Conservation (phyloP, 2,329 filamentous ascomycete genomes). For the Plenodomus lindquistii region DNA sequence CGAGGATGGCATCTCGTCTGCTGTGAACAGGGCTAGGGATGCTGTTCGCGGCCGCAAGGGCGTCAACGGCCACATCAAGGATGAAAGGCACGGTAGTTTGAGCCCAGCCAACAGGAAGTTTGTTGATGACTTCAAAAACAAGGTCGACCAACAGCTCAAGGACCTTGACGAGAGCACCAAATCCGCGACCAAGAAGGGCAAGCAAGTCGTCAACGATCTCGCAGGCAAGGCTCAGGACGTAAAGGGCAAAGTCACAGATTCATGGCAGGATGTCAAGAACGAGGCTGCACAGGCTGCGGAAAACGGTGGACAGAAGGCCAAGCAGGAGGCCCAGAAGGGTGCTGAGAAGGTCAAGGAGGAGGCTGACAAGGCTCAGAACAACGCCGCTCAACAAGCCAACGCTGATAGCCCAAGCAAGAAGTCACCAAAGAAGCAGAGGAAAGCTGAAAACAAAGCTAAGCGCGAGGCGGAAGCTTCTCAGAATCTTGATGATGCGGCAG, state of each 20-base stretch:
- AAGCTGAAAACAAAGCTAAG: conserved; percentile 14
- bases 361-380: conserved; percentile 11
- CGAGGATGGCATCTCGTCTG: conserved; percentile 34
- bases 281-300: conserved; percentile 2
- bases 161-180: conserved; percentile 30
- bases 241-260: conserved; percentile 11
- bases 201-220: conserved; percentile 28
- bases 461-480: conserved; percentile 7
- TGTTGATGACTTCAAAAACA: conserved; percentile 32
- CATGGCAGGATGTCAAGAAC: conserved; percentile 3
- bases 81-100: conserved; percentile 28
- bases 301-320: conserved; percentile 9
- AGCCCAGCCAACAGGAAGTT: conserved; percentile 40
- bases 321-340: conserved; percentile 15
- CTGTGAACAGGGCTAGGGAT: conserved; percentile 27
- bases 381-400: conserved; percentile 10
- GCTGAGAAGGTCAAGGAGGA: conserved; percentile 17
- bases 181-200: conserved; percentile 28
- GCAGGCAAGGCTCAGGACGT: conserved; percentile 20
- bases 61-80: conserved; percentile 26
- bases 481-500: conserved; percentile 2
- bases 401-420: conserved; percentile 4
- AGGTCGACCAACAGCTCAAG: conserved; percentile 32
- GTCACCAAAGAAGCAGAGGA: conserved; percentile 16
- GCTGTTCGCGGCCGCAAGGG: conserved; percentile 32